Conservation (phyloP, 805 yeast genomes). For the Pichia heedii region DNA sequence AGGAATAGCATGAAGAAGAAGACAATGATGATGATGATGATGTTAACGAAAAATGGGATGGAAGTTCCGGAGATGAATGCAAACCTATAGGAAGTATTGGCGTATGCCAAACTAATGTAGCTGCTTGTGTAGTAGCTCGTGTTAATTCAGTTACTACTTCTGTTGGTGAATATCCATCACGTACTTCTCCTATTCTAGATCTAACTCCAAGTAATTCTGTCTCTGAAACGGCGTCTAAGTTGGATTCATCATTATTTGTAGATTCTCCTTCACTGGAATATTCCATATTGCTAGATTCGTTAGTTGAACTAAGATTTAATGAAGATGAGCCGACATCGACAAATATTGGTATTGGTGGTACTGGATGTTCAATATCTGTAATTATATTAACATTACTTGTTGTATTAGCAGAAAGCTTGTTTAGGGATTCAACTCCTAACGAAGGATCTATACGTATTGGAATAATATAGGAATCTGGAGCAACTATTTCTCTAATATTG, state of each 20-base stretch:
- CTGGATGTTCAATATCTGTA: no score
- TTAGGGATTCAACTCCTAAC: not conserved
- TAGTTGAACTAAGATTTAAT: slow-evolving; percentile 1
- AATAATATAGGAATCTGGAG: slow-evolving; percentile 15
- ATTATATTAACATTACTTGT: no score
- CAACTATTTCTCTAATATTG: slow-evolving; percentile 16
- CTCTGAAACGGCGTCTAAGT: no score
- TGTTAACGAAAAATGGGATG: not conserved
- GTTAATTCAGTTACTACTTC: not conserved
- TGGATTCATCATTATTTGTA: no score
- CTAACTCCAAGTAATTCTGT: no score
- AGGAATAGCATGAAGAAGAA: not conserved
- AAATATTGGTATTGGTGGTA: not conserved
- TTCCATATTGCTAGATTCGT: not conserved
- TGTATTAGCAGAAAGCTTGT: no score
- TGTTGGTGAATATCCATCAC: no score
- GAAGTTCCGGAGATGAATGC: no score
- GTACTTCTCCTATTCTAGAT: no score
- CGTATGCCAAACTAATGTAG: no score
- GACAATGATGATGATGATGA: not conserved
- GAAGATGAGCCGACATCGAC: slow-evolving; percentile 7
- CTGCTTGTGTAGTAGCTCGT: no score
- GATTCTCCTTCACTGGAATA: not conserved
- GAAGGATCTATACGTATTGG: slow-evolving; percentile 20
- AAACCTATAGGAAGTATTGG: no score